These are phyloP conservation scores for Danielia reshetovae DNA, from an alignment of 805 yeast genomes.

Conservation along the genomic window DNA sequence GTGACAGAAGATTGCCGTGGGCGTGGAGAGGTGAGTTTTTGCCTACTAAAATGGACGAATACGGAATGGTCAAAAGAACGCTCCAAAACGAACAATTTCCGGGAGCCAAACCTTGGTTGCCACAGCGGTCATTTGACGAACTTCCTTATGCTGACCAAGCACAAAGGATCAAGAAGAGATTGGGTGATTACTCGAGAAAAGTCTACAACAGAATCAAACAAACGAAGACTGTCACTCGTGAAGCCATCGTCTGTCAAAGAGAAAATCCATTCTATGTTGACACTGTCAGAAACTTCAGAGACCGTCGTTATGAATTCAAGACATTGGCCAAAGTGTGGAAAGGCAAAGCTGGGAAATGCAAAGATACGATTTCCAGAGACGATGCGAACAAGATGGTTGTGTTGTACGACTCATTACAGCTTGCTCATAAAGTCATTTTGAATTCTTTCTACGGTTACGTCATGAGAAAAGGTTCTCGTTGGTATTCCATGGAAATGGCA, in stretches of 20 bases:
- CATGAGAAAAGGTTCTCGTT: constrained; percentile 97
- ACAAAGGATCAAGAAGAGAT: constrained; percentile 63
- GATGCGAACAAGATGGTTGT: constrained; percentile 95
- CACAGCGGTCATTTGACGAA: constrained; percentile 68
- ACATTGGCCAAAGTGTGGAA: constrained; percentile 94
- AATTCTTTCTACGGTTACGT: constrained; percentile 98
- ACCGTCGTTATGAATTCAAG: constrained; percentile 93
- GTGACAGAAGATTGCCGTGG: constrained; percentile 93
- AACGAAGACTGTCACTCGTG: constrained; percentile 81
- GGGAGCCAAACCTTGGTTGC: constrained; percentile 50
- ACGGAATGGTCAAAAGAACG: constrained; percentile 82
- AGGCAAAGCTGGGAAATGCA: constrained; percentile 60
- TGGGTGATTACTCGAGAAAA: constrained; percentile 80
- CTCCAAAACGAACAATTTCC: constrained; percentile 77
- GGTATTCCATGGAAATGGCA: constrained; percentile 99
- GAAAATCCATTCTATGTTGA: constrained; percentile 96
- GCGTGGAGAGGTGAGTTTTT: constrained; percentile 96
- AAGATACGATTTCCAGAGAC: constrained; percentile 62
- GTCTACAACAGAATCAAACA: constrained; percentile 78
- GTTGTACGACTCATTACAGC: constrained; percentile 88
- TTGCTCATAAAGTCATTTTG: constrained; percentile 94
- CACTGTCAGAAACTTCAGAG: constrained; percentile 92
- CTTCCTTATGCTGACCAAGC: constrained; percentile 77
- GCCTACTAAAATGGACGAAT: constrained; percentile 90
- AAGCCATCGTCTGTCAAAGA: constrained; percentile 92